Percentiles rank a stretch among this genome's conserved stretches.
These are phyloP conservation scores for Tricholoma sp. DNA, from an alignment of 768 basidiomycete genomes.

Conservation along the genomic window DNA sequence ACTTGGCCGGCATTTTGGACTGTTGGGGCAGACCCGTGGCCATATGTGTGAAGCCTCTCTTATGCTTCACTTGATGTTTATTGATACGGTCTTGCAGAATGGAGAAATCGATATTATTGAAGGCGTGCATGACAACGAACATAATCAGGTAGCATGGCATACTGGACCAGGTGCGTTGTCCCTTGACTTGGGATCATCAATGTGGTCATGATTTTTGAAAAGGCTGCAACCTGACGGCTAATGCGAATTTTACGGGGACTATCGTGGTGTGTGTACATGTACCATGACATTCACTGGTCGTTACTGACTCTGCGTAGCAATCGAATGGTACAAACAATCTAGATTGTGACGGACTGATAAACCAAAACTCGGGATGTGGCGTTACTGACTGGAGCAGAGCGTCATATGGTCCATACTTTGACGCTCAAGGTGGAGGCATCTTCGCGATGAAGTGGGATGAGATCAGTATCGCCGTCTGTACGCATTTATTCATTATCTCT, in stretches of 20 bases:
- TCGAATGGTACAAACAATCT: constrained; percentile 46
- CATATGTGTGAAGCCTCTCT: constrained; percentile 40
- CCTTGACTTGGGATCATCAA: neutral
- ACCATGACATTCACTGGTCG: neutral
- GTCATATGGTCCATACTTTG: constrained; percentile 82
- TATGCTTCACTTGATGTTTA: neutral
- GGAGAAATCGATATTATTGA: constrained; percentile 85
- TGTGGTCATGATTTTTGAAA: constrained; percentile 4
- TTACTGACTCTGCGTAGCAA: constrained; percentile 26
- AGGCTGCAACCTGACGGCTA: constrained; percentile 58
- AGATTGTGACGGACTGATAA: constrained; percentile 47
- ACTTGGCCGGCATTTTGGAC: constrained; percentile 88
- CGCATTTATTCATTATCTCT: constrained; percentile 21
- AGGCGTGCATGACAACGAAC: constrained; percentile 79
- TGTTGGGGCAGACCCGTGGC: constrained; percentile 57
- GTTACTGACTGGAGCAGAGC: constrained; percentile 75
- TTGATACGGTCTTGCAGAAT: constrained; percentile 32
- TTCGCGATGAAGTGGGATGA: constrained; percentile 91
- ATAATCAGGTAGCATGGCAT: constrained; percentile 84
- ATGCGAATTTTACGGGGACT: constrained; percentile 56
- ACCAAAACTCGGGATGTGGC: constrained; percentile 70
- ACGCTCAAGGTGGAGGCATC: constrained; percentile 74
- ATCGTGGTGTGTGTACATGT: constrained; percentile 43
- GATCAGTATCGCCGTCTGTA: constrained; percentile 69
- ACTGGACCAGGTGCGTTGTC: constrained; percentile 51